A percentile compares a stretch with the other conserved stretches of the same genome.
These are phyloP conservation scores for Talaromyces rugulosus DNA, from an alignment of 2,329 filamentous ascomycete genomes.

Conservation along the genomic window DNA sequence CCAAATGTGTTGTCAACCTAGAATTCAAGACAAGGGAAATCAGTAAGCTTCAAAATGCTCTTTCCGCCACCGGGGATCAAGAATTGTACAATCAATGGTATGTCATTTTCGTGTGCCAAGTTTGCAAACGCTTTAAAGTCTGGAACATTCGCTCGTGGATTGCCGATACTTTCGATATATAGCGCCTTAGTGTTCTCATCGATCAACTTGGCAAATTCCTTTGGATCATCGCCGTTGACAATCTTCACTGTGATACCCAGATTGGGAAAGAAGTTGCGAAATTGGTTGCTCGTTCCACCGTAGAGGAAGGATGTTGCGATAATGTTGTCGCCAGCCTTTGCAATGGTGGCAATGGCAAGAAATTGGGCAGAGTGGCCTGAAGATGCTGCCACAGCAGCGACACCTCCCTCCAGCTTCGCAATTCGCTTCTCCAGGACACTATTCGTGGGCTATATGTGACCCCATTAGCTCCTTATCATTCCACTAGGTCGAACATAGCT, in stretches of 20 bases:
- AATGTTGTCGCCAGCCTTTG: conserved; percentile 78
- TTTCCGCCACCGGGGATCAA: neutral
- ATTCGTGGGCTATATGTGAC: conserved; percentile 26
- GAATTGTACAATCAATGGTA: conserved; percentile 51
- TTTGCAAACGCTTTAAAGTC: conserved; percentile 77
- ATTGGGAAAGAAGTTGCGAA: conserved; percentile 65
- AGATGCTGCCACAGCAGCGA: conserved; percentile 67
- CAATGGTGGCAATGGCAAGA: conserved; percentile 71
- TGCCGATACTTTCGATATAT: conserved; percentile 83
- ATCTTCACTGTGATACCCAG: conserved; percentile 38
- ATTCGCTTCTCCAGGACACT: conserved; percentile 34
- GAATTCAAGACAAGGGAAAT: conserved; percentile 23
- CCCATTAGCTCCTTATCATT: conserved; percentile 60
- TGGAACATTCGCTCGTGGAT: conserved; percentile 82
- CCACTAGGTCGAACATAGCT: neutral
- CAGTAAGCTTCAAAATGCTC: neutral
- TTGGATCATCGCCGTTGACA: conserved; percentile 63
- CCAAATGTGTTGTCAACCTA: conserved; percentile 80
- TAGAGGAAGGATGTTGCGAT: conserved; percentile 71
- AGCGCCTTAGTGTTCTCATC: conserved; percentile 85
- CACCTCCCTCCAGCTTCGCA: conserved; percentile 36
- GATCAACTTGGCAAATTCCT: conserved; percentile 69
- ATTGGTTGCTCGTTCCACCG: conserved; percentile 86
- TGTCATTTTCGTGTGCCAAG: conserved; percentile 63
- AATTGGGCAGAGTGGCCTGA: conserved; percentile 80